A percentile compares a stretch with the other conserved stretches of the same genome.
Conservation (phyloP, 202 grass and related monocot genomes). For the Carex arenaria region DNA sequence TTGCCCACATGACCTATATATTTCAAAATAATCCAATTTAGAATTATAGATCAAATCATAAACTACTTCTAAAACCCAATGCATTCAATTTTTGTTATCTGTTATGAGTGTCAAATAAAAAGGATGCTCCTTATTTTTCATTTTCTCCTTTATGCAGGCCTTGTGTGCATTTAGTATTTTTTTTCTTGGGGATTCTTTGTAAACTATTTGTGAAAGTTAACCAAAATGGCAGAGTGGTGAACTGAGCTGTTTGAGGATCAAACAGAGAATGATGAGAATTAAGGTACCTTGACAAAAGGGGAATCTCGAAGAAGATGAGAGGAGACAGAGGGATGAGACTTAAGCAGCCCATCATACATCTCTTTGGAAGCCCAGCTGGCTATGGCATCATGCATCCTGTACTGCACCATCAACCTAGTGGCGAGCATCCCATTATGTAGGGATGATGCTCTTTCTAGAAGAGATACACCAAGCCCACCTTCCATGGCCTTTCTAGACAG, state of each 20-base stretch:
- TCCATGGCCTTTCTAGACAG: slow-evolving; percentile 77
- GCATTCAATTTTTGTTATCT: not conserved
- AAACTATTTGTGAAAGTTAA: not conserved
- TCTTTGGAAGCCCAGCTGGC: slow-evolving; percentile 94
- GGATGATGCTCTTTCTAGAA: slow-evolving; percentile 76
- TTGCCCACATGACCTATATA: slow-evolving; percentile 66
- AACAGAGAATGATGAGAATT: slow-evolving; percentile 6
- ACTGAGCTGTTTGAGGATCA: not conserved
- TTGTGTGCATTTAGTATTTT: not conserved
- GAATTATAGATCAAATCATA: not conserved
- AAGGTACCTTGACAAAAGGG: slow-evolving; percentile 74
- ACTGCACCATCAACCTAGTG: slow-evolving; percentile 61
- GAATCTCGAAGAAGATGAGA: slow-evolving; percentile 90
- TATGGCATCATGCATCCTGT: slow-evolving; percentile 93
- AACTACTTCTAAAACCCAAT: not conserved
- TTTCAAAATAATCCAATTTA: not conserved
- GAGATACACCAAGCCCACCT: slow-evolving; percentile 82
- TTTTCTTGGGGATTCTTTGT: not conserved
- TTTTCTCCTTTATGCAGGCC: not conserved
- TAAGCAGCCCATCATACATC: slow-evolving; percentile 74
- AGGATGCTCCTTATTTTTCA: not conserved
- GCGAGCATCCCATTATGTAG: slow-evolving; percentile 63
- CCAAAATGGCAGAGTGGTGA: not conserved
- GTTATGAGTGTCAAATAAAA: not conserved
- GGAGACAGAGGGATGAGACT: slow-evolving; percentile 65